Conservation (phyloP, 1,284 basidiomycete species). For the Pseudozyma tsukubaensis region DNA sequence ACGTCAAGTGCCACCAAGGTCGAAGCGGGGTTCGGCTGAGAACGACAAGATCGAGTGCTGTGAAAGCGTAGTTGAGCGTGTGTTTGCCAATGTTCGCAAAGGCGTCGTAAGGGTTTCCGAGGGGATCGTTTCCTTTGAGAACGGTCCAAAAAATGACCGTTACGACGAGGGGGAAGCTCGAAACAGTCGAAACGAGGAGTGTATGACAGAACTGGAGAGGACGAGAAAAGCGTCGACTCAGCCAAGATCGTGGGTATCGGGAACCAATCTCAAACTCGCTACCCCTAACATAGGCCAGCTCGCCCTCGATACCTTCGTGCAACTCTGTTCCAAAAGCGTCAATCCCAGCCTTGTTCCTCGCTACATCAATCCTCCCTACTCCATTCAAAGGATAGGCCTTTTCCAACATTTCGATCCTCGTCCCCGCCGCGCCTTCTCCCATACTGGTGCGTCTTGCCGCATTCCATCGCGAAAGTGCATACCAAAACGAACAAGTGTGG, state of each 20-base stretch:
- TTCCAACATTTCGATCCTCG: conserved; percentile 33
- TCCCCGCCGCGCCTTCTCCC: not conserved
- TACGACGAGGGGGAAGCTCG: conserved; percentile 75
- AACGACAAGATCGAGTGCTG: conserved; percentile 75
- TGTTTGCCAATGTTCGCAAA: conserved; percentile 77
- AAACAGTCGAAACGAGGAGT: conserved; percentile 42
- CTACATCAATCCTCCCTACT: conserved; percentile 26
- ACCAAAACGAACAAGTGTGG: conserved; percentile 39
- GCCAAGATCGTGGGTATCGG: conserved; percentile 34
- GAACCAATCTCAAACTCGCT: conserved; percentile 27
- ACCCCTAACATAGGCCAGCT: conserved; percentile 9
- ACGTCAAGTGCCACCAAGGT: conserved; percentile 74
- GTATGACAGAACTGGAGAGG: conserved; percentile 37
- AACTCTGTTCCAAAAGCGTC: conserved; percentile 21
- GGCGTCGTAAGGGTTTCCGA: conserved; percentile 75
- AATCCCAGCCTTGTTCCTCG: conserved; percentile 20
- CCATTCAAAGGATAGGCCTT: conserved; percentile 39
- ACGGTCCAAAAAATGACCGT: conserved; percentile 78
- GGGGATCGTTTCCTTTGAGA: conserved; percentile 68
- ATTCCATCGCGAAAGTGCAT: conserved; percentile 26
- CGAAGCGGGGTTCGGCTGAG: conserved; percentile 71
- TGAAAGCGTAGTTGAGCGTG: conserved; percentile 75
- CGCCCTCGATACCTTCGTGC: conserved; percentile 26
- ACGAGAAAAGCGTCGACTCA: conserved; percentile 18
- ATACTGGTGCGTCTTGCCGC: conserved; percentile 3